Percentiles rank a stretch among this genome's conserved stretches.
These are phyloP conservation scores for Aspergillus haitiensis DNA, from an alignment of 495 filamentous ascomycete genomes.

Conservation along the genomic window DNA sequence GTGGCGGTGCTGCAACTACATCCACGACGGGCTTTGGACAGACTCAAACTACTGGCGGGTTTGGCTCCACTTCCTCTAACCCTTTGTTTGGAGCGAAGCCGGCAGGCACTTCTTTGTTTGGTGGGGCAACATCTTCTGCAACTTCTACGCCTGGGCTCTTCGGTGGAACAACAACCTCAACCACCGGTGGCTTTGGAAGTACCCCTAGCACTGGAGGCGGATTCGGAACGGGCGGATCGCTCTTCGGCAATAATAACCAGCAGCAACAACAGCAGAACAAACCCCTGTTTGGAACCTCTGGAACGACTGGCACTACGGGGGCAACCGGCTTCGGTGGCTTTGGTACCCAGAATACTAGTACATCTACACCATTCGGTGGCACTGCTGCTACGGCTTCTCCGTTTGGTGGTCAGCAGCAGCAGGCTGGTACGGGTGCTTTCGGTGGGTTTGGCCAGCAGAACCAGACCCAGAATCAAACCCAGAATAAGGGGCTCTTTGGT, in stretches of 20 bases:
- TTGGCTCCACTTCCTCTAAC: conserved; percentile 52
- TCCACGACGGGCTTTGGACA: conserved; percentile 37
- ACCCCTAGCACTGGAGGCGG: conserved; percentile 27
- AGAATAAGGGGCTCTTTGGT: conserved; percentile 44
- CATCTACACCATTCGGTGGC: conserved; percentile 43
- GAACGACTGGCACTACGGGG: conserved; percentile 32
- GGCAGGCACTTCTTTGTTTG: conserved; percentile 40
- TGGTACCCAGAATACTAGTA: conserved; percentile 38
- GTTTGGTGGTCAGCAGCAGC: conserved; percentile 44
- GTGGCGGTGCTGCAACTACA: conserved; percentile 49
- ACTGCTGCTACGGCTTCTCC: conserved; percentile 35
- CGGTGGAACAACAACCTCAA: conserved; percentile 32
- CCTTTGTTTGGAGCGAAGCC: conserved; percentile 47
- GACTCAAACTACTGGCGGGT: conserved; percentile 56
- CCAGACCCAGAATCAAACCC: conserved; percentile 42
- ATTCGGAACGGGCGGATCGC: conserved; percentile 40
- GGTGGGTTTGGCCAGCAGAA: conserved; percentile 51
- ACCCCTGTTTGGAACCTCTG: conserved; percentile 33
- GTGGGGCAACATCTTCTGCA: conserved; percentile 27
- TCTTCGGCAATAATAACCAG: conserved; percentile 49
- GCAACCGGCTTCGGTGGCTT: conserved; percentile 42
- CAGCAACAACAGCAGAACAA: conserved; percentile 33
- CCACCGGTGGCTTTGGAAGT: conserved; percentile 33
- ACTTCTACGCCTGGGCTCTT: conserved; percentile 32
- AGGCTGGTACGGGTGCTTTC: conserved; percentile 39